Percentiles rank a stretch among this genome's conserved stretches.
Conservation (phyloP, 1,284 basidiomycete genomes). For the Sphagnurus paluster region DNA sequence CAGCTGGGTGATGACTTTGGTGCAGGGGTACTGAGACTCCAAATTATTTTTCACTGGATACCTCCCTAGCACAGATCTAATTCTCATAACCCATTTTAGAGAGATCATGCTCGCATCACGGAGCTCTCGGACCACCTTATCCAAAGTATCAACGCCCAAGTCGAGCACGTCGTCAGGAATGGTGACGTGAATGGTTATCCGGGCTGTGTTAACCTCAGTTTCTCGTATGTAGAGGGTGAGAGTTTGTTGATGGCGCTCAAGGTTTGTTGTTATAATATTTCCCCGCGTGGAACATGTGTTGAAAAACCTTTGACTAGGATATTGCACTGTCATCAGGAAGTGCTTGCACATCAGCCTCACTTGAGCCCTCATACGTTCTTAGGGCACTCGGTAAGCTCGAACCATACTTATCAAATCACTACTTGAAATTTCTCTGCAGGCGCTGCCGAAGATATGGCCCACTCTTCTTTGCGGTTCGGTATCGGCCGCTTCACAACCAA, state of each 20-base stretch:
- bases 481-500: constrained; percentile 99
- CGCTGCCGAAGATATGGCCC: constrained; percentile 98
- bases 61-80: constrained; percentile 21
- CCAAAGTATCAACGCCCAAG: constrained; percentile 77
- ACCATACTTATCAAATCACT: background rate
- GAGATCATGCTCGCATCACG: constrained; percentile 82
- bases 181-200: constrained; percentile 89
- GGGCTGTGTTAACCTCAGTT: constrained; percentile 94
- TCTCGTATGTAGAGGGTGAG: constrained; percentile 97
- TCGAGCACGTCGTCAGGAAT: constrained; percentile 92
- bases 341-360: constrained; percentile 96
- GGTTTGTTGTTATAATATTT: constrained; percentile 53
- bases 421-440: constrained; percentile 42
- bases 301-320: constrained; percentile 53
- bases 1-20: constrained; percentile 63
- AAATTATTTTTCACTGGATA: constrained; percentile 16
- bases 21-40: constrained; percentile 88
- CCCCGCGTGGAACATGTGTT: constrained; percentile 3
- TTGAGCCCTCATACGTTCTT: constrained; percentile 98
- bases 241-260: constrained; percentile 98
- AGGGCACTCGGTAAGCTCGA: constrained; percentile 77
- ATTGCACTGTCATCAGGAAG: constrained; percentile 97
- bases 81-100: constrained; percentile 40
- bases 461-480: constrained; percentile 96
- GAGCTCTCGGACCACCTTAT: constrained; percentile 83